Base-by-base conservation (phyloP, 164 flowering plant genomes). In the Vitis amurensis region DNA sequence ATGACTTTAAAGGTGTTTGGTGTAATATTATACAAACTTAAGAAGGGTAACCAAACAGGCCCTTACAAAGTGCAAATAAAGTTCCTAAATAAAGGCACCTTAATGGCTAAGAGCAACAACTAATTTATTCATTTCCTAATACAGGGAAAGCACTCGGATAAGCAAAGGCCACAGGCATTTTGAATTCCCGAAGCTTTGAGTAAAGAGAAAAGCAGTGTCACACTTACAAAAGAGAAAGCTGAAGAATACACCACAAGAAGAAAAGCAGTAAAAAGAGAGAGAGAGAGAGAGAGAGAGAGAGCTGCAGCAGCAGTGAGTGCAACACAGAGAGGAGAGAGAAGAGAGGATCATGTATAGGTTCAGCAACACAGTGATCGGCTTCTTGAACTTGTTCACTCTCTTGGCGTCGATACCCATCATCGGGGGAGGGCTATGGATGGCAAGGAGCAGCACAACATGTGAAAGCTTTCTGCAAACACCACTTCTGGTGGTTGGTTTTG, bases 331-430 rank as follows among this genome's bases (percentile, higher is more conserved):
- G 50, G 48, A 59, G 56, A 59, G 50, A 61, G 51, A n/a, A 47
- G 63, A 66, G 37, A 59, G 15, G 65, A 12, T 49, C 3, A 86
- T 91, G 96, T 86, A 92, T 61, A 55, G 97, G 37, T 89, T 92
- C 67, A 92, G 97, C 78, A 94, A 94, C 85, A 86, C 92, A 13
- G 87, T 94, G 61, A 89, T 94, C 29, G 99, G 99, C 0, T 84
- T 92, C 85, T 66, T 91, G 65, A 94, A 94, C 88, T 92, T 94
- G n/a, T 82, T 92, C 79, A 87, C 96, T 0, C 89, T 94, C 50
- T 27, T 94, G 12, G 91, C 89, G 6, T 94, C 99, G 4, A 91
- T 94, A n/a, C 99, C 99, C 15, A 87, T 94, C 31, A 94, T 94
- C 66, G 97, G 97, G 1, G 97, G 74, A 15, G 99, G 94, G 0